Evolutionary conservation across 306 rosid genomes (phyloP).

Genomic region (Comarum palustre): DNA sequence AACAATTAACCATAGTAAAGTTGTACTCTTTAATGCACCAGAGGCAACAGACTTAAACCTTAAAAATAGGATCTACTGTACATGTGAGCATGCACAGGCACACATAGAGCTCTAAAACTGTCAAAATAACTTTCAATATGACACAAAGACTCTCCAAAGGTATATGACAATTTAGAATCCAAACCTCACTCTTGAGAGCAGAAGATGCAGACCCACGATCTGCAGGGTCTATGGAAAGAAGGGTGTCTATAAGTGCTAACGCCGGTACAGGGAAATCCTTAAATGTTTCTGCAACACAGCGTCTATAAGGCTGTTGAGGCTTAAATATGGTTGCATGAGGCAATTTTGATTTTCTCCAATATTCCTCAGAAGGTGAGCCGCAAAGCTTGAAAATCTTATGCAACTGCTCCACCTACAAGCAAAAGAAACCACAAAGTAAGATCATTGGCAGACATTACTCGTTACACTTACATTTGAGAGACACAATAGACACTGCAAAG

Average conservation of each 20-base stretch:
- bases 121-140: neutral
- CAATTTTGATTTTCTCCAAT: constrained; percentile 91
- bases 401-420: constrained; percentile 78
- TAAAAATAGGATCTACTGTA: neutral
- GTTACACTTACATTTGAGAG: constrained; percentile 8
- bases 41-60: neutral
- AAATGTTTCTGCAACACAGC: constrained; percentile 76
- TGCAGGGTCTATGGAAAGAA: constrained; percentile 82
- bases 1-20: neutral
- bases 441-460: constrained; percentile 5
- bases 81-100: constrained; percentile 1
- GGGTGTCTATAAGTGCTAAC: constrained; percentile 60
- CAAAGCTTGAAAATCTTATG: constrained; percentile 93
- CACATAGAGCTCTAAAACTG: neutral
- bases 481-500: constrained; percentile 2
- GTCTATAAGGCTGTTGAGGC: constrained; percentile 88
- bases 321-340: constrained; percentile 95
- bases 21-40: neutral
- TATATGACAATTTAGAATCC: constrained; percentile 21
- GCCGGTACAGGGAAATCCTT: constrained; percentile 87
- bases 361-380: constrained; percentile 89
- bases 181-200: constrained; percentile 78
- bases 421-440: constrained; percentile 20
- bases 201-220: constrained; percentile 85
- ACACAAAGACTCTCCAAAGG: neutral